Percentiles rank a stretch among this genome's conserved stretches.
Conservation (phyloP, 2,329 filamentous ascomycete species). For the Laburnicola sp. region DNA sequence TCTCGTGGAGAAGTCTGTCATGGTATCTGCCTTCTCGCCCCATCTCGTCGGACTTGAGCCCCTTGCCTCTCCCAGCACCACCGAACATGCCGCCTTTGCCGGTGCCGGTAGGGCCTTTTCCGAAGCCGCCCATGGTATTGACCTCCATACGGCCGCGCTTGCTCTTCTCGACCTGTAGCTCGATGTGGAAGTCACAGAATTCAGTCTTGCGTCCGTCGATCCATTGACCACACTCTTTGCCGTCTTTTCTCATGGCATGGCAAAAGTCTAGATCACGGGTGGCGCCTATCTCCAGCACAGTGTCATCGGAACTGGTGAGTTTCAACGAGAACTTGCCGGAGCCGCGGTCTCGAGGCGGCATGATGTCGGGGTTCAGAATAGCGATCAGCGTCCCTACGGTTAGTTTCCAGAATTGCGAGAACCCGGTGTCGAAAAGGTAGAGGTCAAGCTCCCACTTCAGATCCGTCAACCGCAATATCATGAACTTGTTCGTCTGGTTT, state of each 20-base stretch:
- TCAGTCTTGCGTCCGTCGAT: slow-evolving; percentile 85
- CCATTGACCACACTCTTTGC: slow-evolving; percentile 78
- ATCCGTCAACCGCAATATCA: slow-evolving; percentile 86
- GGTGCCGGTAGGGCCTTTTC: slow-evolving; percentile 30
- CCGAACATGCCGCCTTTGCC: slow-evolving; percentile 41
- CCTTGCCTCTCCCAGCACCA: slow-evolving; percentile 25
- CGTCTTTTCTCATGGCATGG: slow-evolving; percentile 81
- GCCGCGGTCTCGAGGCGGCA: slow-evolving; percentile 80
- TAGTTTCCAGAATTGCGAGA: slow-evolving; percentile 93
- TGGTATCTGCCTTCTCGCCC: slow-evolving; percentile 50
- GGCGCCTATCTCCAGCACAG: slow-evolving; percentile 83
- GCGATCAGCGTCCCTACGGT: slow-evolving; percentile 87
- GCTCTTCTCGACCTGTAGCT: slow-evolving; percentile 74
- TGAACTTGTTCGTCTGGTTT: slow-evolving; percentile 77
- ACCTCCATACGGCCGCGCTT: slow-evolving; percentile 74
- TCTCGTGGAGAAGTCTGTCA: slow-evolving; percentile 61
- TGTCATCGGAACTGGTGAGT: slow-evolving; percentile 83
- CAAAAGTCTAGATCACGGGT: slow-evolving; percentile 88
- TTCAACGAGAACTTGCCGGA: slow-evolving; percentile 85
- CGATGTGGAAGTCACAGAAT: slow-evolving; percentile 91
- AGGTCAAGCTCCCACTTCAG: slow-evolving; percentile 88
- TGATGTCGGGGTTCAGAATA: slow-evolving; percentile 86
- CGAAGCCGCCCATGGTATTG: slow-evolving; percentile 65
- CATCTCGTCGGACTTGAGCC: slow-evolving; percentile 32
- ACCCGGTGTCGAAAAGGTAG: slow-evolving; percentile 88